Percentiles rank a stretch among this genome's conserved stretches.
Conservation (phyloP, 306 rosid genomes). For the Cicer bijugum region DNA sequence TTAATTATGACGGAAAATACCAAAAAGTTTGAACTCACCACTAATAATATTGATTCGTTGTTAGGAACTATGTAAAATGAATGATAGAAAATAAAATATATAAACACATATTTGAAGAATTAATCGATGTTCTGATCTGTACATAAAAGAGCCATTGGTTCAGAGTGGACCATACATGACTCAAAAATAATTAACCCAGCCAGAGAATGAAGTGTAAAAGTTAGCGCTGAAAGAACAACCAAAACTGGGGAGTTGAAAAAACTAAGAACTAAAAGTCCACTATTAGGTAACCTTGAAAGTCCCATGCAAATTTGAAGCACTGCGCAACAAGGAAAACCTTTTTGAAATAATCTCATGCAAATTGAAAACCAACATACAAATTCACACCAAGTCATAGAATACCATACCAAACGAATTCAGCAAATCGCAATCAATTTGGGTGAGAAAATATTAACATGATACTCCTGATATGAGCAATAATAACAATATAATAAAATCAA, state of each 20-base stretch:
- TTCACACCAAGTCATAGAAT: too few relatives aligned
- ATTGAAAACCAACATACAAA: too few relatives aligned
- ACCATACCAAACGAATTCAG: too few relatives aligned
- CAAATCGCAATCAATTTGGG: too few relatives aligned
- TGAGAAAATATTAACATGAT: too few relatives aligned
- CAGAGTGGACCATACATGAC: neutral
- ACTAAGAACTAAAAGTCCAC: neutral
- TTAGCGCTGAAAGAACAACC: neutral
- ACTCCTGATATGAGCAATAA: slow-evolving; percentile 18
- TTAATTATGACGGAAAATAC: neutral
- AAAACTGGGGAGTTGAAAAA: too few relatives aligned
- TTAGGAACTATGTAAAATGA: neutral
- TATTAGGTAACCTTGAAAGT: neutral
- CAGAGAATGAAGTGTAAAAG: too few relatives aligned
- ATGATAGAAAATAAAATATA: neutral
- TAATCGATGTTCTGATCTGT: neutral
- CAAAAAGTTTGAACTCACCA: neutral
- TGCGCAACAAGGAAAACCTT: neutral
- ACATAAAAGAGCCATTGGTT: neutral
- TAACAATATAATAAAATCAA: neutral
- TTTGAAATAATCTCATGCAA: neutral
- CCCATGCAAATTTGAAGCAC: neutral
- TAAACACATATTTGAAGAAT: neutral
- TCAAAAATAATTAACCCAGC: too few relatives aligned
- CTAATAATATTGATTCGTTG: neutral